Evolutionary conservation across 768 basidiomycete species (phyloP).

Genomic region (Mycena floridula): DNA sequence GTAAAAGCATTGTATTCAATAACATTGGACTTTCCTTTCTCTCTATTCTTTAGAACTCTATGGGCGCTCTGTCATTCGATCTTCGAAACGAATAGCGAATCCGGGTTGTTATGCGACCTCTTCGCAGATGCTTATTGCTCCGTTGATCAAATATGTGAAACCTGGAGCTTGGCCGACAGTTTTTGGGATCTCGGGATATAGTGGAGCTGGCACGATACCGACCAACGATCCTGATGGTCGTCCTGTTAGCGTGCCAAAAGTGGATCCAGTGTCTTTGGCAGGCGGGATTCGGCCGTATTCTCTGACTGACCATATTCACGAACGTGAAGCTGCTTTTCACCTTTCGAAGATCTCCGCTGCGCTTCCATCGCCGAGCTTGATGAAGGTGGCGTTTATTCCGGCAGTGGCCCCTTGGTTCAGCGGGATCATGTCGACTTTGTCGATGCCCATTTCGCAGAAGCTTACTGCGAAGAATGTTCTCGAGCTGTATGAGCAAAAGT

Average conservation of each 20-base stretch:
- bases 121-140: conserved; percentile 86
- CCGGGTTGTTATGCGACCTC: conserved; percentile 98
- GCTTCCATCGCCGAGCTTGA: conserved; percentile 25
- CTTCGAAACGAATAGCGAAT: conserved; percentile 86
- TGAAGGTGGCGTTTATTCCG: conserved; percentile 82
- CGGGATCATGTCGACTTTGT: conserved; percentile 86
- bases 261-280: conserved; percentile 66
- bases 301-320: conserved; percentile 97
- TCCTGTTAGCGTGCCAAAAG: conserved; percentile 75
- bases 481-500: conserved; percentile 71
- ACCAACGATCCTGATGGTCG: conserved; percentile 62
- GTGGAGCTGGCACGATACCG: conserved; percentile 86
- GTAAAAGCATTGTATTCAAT: conserved; percentile 22
- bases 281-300: conserved; percentile 82
- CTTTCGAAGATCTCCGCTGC: conserved; percentile 66
- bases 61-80: conserved; percentile 58
- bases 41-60: conserved; percentile 67
- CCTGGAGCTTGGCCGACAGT: conserved; percentile 67
- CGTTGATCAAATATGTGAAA: conserved; percentile 69
- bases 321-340: conserved; percentile 88
- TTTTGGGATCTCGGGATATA: conserved; percentile 92
- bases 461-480: conserved; percentile 70
- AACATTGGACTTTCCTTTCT: conserved; percentile 11
- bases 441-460: conserved; percentile 66
- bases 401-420: conserved; percentile 92